Base-by-base conservation (phyloP, 2,329 filamentous ascomycete genomes). In the Xylaria sp. region DNA sequence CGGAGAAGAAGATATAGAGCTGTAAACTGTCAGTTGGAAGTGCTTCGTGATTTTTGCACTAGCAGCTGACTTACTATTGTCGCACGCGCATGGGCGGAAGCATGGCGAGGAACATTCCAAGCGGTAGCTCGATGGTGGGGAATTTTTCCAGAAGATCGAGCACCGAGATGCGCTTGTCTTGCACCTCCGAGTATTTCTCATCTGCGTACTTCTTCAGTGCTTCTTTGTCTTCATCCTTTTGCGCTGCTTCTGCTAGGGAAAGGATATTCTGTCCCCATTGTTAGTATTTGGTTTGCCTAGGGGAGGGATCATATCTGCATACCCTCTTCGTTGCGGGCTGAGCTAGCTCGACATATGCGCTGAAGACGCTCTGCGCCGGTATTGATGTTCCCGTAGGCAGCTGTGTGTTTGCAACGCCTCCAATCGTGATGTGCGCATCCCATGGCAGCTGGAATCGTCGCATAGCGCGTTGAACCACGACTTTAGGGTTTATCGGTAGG, bases 1-100 rank as follows among this genome's bases (percentile, higher is more conserved):
- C 0, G 90, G 89, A 0, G 90, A 92, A 0, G 90, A 92, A 0
- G 90, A 92, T 71, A 94, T 92, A 33, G 88, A 91, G 69, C 79
- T 81, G 57, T 9, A 15, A 14, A 7, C 31, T 23, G 67, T 73
- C 58, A 73, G 69, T 28, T 8, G 47, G 38, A 28, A 33, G 14
- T 33, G 2, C 25, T 37, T 35, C 15, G 14, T 42, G 8, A 12
- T 17, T 12, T 17, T 1, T 25, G 19, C 25, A 83, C 83, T 0
- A 81, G 84, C 15, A 7, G n/a, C 19, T 7, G 61, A 87, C 87
- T 8, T 80, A 84, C 79, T 93, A 93, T 74, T 92, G 89, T n/a
- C 90, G 84, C 40, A 91, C 83, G 28, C 90, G 87, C 87, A 95
- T 91, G 0, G 91, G 89, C 1, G 90, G 89, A 0, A 93, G 83